Evolutionary conservation across 163 green algal genomes (phyloP).

Genomic region (Coccomyxa subellipsoidea): DNA sequence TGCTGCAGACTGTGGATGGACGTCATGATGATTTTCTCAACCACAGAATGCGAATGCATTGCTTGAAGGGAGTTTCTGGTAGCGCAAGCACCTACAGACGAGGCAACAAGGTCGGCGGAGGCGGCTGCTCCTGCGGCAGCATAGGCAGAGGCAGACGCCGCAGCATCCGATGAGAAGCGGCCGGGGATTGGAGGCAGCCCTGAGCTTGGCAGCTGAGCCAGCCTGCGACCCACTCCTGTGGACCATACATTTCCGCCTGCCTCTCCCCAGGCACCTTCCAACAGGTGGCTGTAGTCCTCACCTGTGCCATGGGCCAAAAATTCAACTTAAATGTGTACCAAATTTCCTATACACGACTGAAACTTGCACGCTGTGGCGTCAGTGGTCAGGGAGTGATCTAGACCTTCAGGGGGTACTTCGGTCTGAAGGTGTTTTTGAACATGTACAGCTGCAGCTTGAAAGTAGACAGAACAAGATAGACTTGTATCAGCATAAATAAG

Average conservation of each 20-base stretch:
- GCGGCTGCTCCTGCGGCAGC: not conserved
- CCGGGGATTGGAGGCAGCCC: not conserved
- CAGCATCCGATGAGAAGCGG: not conserved
- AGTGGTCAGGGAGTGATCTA: not conserved
- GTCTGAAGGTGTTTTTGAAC: too few relatives aligned
- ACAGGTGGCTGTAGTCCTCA: not conserved
- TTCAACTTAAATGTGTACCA: too few relatives aligned
- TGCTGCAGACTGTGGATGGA: too few relatives aligned
- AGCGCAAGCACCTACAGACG: not conserved
- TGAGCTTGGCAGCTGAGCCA: not conserved
- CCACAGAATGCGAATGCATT: too few relatives aligned
- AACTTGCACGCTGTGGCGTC: not conserved
- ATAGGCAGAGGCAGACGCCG: not conserved
- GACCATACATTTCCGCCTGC: not conserved
- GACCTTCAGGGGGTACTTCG: too few relatives aligned
- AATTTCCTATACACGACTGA: too few relatives aligned
- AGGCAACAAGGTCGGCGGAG: not conserved
- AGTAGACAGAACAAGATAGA: not conserved
- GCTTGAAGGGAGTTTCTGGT: too few relatives aligned
- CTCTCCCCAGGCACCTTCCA: not conserved
- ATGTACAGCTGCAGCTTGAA: not conserved
- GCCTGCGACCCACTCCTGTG: not conserved
- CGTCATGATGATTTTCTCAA: too few relatives aligned
- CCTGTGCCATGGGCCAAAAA: not conserved
- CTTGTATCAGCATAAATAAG: too few relatives aligned